phyloP scores from a whole-genome alignment of 305 asterid genomes.

The Plantago coronopus region DNA sequence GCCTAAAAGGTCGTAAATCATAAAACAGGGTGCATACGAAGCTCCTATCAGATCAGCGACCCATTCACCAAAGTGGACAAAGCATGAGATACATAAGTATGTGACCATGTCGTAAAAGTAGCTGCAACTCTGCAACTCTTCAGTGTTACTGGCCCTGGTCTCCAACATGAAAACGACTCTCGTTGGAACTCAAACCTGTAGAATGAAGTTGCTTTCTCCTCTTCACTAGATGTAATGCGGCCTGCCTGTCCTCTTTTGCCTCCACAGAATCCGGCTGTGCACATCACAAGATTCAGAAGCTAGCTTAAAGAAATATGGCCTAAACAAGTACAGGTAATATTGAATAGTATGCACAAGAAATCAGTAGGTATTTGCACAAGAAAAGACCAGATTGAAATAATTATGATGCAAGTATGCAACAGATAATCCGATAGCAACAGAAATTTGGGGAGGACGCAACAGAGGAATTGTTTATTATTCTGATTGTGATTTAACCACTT shows the following conservation, averaged over 20 bases:
- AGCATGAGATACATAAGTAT: neutral
- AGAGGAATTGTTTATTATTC: no score
- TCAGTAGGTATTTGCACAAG: no score
- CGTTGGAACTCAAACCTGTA: conserved; percentile 49
- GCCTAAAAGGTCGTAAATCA: neutral
- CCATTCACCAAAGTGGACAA: neutral
- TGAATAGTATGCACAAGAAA: no score
- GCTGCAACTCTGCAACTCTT: neutral
- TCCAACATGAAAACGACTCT: conserved; percentile 59
- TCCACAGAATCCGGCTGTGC: conserved; percentile 68
- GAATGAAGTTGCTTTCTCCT: conserved; percentile 75
- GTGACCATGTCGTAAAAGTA: neutral
- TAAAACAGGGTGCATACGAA: neutral
- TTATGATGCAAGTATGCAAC: no score
- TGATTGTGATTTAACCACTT: no score
- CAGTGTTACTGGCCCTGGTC: conserved; percentile 28
- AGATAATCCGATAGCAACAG: no score
- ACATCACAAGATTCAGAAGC: conserved; percentile 12
- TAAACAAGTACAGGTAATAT: no score
- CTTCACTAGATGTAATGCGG: conserved; percentile 60
- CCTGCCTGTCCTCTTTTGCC: conserved; percentile 57
- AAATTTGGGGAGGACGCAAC: no score
- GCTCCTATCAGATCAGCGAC: neutral
- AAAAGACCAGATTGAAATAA: no score
- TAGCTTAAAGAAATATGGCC: neutral